A percentile compares a stretch with the other conserved stretches of the same genome.
These are phyloP conservation scores for Carpinus viminea DNA, from an alignment of 306 rosid genomes.

Conservation along the genomic window DNA sequence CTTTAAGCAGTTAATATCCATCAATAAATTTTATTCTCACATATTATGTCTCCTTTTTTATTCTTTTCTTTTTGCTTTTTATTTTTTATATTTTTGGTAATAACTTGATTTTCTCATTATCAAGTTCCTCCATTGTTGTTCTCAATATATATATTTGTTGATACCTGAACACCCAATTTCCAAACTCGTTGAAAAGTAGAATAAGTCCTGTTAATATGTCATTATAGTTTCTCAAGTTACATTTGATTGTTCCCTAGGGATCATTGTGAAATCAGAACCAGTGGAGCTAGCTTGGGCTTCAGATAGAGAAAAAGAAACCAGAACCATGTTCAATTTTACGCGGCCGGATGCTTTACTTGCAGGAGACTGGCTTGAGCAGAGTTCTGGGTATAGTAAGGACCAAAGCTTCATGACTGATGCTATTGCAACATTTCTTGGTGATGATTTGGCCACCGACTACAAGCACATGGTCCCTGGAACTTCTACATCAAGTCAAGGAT, in stretches of 20 bases:
- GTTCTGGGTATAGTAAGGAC: slow-evolving; percentile 41
- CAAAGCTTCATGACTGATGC: slow-evolving; percentile 35
- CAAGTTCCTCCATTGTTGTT: not conserved
- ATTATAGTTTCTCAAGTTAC: not conserved
- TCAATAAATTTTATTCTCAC: not conserved
- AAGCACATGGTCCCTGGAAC: slow-evolving; percentile 43
- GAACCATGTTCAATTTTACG: slow-evolving; percentile 22
- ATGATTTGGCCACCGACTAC: slow-evolving; percentile 53
- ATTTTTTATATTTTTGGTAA: not conserved
- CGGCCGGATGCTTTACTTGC: slow-evolving; percentile 67
- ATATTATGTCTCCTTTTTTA: not conserved
- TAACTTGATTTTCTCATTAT: not conserved
- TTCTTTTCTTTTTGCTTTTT: not conserved
- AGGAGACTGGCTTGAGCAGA: slow-evolving; percentile 63
- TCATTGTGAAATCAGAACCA: slow-evolving; percentile 55
- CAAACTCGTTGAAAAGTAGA: not conserved
- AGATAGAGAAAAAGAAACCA: slow-evolving; percentile 44
- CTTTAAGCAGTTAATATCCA: not conserved
- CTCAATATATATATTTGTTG: not conserved
- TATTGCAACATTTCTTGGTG: slow-evolving; percentile 41
- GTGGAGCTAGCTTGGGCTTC: slow-evolving; percentile 48
- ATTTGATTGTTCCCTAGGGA: slow-evolving; percentile 50
- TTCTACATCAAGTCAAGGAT: slow-evolving; percentile 44
- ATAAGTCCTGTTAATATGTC: slow-evolving; percentile 3
- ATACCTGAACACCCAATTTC: not conserved